Base-by-base conservation (phyloP, 768 basidiomycete species). In the Rhizopogon roseolus region DNA sequence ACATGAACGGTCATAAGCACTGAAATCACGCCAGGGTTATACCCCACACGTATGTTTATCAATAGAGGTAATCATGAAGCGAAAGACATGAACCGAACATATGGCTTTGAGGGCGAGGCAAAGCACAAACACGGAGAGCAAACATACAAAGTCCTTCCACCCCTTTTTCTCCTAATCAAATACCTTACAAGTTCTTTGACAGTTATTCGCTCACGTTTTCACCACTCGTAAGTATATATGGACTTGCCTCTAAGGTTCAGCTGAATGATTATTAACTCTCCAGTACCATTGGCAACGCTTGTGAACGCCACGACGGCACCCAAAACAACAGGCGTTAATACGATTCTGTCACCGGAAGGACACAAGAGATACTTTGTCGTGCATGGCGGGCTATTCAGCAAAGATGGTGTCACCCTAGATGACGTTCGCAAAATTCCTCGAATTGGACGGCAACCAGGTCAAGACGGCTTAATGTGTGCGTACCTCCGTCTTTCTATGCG, bases 61-160 rank as follows among this genome's bases (percentile, higher is more conserved):
- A 98, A 99, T 68, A 83, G 96, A 58, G 96, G 96, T 16, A 98
- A 98, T 72, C 96, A 98, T 64, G 93, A 96, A 72, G 86, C 93
- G 55, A 90, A 91, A 67, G 94, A 98, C 43, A 98, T 99, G 97
- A 99, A 99, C 71, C 76, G 87, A 46, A 82, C 86, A 19, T 94
- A 96, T 68, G 93, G 93, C 1, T 95, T 95, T 63, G 93, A 96
- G 69, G 94, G 95, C 39, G 97, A 99, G 74, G 89, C 85, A 29
- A 96, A 96, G 65, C 89, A 96, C 64, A 98, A 99, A 68, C 93
- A 96, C 60, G 94, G 94, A 28, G 94, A 97, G 64, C 86, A 93
- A 67, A 88, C 92, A 0, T 98, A 95, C 75, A 94, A 93, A 80
- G 90, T 86, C 25, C 49, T 64, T 53, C 25, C 50, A 9, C 46